These are phyloP conservation scores for Ceratobasidium theobromae DNA, from an alignment of 1,284 basidiomycete species.

Conservation along the genomic window DNA sequence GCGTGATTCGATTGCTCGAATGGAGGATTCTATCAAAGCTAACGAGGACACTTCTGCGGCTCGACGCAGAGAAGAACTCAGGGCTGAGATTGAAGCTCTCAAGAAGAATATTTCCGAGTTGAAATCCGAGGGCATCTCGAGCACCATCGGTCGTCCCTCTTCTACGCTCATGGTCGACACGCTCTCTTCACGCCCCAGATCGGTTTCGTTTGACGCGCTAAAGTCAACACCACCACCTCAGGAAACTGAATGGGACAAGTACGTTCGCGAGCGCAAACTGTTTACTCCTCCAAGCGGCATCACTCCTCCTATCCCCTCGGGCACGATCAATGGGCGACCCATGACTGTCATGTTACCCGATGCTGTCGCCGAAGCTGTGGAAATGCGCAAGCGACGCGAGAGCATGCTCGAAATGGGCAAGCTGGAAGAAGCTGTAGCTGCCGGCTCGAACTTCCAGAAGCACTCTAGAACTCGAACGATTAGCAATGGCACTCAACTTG, in stretches of 20 bases:
- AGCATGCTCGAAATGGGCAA: conserved; percentile 51
- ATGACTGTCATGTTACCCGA: conserved; percentile 54
- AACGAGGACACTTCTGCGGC: conserved; percentile 50
- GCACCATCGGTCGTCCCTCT: not conserved
- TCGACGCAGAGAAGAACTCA: conserved; percentile 65
- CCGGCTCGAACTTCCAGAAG: not conserved
- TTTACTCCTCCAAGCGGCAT: conserved; percentile 78
- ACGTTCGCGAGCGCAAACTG: conserved; percentile 75
- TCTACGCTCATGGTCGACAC: conserved; percentile 17
- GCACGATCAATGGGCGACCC: conserved; percentile 44
- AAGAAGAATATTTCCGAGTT: conserved; percentile 68
- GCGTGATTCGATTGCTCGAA: conserved; percentile 42
- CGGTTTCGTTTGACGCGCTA: conserved; percentile 46
- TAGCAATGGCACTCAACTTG: not conserved
- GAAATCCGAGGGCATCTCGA: conserved; percentile 2
- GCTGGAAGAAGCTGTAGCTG: conserved; percentile 5
- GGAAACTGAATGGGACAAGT: conserved; percentile 70
- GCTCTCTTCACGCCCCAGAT: conserved; percentile 36
- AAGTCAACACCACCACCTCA: conserved; percentile 59
- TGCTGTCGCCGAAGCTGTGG: conserved; percentile 71
- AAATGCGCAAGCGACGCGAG: conserved; percentile 66
- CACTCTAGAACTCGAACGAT: conserved; percentile 1
- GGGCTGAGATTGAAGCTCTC: conserved; percentile 74
- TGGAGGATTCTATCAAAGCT: conserved; percentile 39
- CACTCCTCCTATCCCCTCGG: conserved; percentile 67